phyloP scores from a whole-genome alignment of 2,329 filamentous ascomycete species.

The Xylariaceae sp. region DNA sequence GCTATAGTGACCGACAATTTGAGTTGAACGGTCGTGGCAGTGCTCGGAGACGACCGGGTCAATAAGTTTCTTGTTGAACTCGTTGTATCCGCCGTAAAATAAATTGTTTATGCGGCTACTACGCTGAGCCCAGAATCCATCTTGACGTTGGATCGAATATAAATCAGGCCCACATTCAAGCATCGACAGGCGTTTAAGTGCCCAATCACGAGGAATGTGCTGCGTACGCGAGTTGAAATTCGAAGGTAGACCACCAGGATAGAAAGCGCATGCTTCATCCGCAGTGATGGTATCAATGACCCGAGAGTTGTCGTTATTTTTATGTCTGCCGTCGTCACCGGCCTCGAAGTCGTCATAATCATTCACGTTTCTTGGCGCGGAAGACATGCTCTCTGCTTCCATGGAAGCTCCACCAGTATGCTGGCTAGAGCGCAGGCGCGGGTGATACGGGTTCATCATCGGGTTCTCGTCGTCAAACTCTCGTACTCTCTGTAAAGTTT shows the following conservation, averaged over 20 bases:
- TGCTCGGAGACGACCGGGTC: conserved; percentile 31
- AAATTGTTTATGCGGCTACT: conserved; percentile 29
- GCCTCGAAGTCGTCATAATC: not conserved
- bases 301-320: conserved; percentile 8
- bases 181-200: conserved; percentile 6
- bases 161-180: conserved; percentile 11
- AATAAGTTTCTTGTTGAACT: conserved; percentile 31
- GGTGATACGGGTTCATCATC: conserved; percentile 15
- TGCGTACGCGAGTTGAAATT: conserved; percentile 25
- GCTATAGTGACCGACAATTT: conserved; percentile 35
- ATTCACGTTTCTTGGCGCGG: not conserved
- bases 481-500: conserved; percentile 22
- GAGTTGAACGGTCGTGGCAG: conserved; percentile 26
- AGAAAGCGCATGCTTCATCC: conserved; percentile 30
- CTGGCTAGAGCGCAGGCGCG: conserved; percentile 4
- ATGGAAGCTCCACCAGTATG: conserved; percentile 8
- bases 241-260: conserved; percentile 28
- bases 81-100: conserved; percentile 38
- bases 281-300: conserved; percentile 30
- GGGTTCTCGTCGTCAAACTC: conserved; percentile 20
- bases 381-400: conserved; percentile 12
- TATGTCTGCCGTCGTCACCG: not conserved
- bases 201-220: conserved; percentile 25
- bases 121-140: conserved; percentile 24
- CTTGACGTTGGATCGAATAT: conserved; percentile 17